Conservation (phyloP, 495 filamentous ascomycete genomes). For the Aspergillus diversus region DNA sequence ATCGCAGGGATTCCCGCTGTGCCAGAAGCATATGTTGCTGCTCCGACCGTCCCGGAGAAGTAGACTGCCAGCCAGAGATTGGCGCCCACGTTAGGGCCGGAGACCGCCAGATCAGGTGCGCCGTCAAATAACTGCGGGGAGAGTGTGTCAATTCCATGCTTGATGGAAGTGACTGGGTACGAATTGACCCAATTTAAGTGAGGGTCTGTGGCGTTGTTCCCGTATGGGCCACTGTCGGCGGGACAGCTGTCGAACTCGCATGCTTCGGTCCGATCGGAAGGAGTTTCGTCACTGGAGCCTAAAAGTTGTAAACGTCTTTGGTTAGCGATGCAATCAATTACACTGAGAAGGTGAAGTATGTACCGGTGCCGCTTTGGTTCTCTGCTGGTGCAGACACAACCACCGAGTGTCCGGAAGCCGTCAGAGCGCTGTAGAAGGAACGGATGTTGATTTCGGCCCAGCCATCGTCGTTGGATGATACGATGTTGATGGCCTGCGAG, state of each 20-base stretch:
- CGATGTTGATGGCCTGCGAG: slow-evolving; percentile 52
- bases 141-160: slow-evolving; percentile 62
- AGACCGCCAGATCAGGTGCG: slow-evolving; percentile 60
- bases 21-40: slow-evolving; percentile 59
- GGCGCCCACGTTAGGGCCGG: slow-evolving; percentile 66
- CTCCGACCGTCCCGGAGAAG: slow-evolving; percentile 67
- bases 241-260: slow-evolving; percentile 66
- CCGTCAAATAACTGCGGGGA: slow-evolving; percentile 54
- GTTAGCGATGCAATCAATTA: too few species aligned
- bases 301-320: background rate
- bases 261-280: slow-evolving; percentile 41
- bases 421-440: slow-evolving; percentile 55
- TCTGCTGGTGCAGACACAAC: slow-evolving; percentile 67
- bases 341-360: background rate
- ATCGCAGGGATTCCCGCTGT: slow-evolving; percentile 61
- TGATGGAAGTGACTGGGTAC: slow-evolving; percentile 66
- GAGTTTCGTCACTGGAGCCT: slow-evolving; percentile 59
- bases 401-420: slow-evolving; percentile 56
- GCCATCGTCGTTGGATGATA: slow-evolving; percentile 72
- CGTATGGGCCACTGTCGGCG: slow-evolving; percentile 54
- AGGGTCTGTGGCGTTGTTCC: slow-evolving; percentile 57
- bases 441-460: slow-evolving; percentile 72
- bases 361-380: slow-evolving; percentile 65
- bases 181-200: slow-evolving; percentile 72
- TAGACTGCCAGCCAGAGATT: slow-evolving; percentile 56